phyloP scores from a whole-genome alignment of 768 basidiomycete genomes.

The Phanerochaete sordida region DNA sequence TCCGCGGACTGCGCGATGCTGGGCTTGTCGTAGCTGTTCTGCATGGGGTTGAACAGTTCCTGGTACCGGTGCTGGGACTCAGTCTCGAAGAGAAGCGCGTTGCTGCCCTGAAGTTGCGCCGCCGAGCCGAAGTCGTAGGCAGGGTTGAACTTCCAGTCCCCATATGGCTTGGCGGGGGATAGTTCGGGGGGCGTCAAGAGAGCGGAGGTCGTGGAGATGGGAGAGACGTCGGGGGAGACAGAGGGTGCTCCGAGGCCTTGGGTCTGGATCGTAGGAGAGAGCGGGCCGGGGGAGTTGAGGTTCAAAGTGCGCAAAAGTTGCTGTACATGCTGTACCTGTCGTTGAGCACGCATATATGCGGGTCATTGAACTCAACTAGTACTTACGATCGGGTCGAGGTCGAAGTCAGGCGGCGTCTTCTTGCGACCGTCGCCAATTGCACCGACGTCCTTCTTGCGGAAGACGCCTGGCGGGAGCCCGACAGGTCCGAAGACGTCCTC shows the following conservation, averaged over 20 bases:
- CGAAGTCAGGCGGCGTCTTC: slow-evolving; percentile 52
- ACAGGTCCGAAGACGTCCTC: slow-evolving; percentile 69
- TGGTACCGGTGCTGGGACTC: slow-evolving; percentile 35
- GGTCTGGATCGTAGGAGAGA: slow-evolving; percentile 5
- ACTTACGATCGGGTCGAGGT: slow-evolving; percentile 52
- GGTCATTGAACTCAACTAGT: slow-evolving; percentile 15
- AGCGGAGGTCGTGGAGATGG: slow-evolving; percentile 66
- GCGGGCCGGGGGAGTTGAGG: slow-evolving; percentile 69
- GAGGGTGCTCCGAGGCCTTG: slow-evolving; percentile 28
- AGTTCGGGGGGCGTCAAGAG: slow-evolving; percentile 73
- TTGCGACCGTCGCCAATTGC: slow-evolving; percentile 81
- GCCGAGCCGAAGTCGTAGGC: slow-evolving; percentile 43
- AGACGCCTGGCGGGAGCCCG: slow-evolving; percentile 28
- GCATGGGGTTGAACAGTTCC: slow-evolving; percentile 14
- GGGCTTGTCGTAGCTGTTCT: slow-evolving; percentile 3
- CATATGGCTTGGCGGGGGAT: slow-evolving; percentile 59
- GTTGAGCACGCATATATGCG: slow-evolving; percentile 20
- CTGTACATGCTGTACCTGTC: slow-evolving; percentile 61
- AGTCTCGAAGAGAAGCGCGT: slow-evolving; percentile 41
- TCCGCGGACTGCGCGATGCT: slow-evolving; percentile 5
- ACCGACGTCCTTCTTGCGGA: slow-evolving; percentile 52
- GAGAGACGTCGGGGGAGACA: slow-evolving; percentile 65
- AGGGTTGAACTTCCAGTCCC: slow-evolving; percentile 49
- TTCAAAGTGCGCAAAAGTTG: slow-evolving; percentile 77
- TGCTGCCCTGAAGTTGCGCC: slow-evolving; percentile 31